A percentile compares a stretch with the other conserved stretches of the same genome.
These are phyloP conservation scores for Rhynchospora breviuscula DNA, from an alignment of 176 grass and related monocot species.

Conservation along the genomic window DNA sequence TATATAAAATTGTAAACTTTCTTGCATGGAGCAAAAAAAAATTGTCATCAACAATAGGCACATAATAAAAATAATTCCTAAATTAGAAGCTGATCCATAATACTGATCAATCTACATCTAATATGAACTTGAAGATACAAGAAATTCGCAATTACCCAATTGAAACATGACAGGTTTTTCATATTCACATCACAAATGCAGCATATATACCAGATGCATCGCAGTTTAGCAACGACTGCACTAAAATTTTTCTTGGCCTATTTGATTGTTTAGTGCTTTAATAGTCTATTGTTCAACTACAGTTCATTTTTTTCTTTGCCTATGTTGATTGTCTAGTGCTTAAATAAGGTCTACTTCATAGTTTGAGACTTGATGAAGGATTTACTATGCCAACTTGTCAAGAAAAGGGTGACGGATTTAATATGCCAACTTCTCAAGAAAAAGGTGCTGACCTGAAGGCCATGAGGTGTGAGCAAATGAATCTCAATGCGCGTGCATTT, in stretches of 20 bases:
- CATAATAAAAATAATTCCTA: not conserved
- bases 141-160: too few species aligned
- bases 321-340: not conserved
- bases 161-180: not conserved
- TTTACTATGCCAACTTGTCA: not conserved
- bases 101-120: not conserved
- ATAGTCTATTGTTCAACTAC: too few species aligned
- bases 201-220: not conserved
- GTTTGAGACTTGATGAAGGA: not conserved
- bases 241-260: too few species aligned
- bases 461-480: constrained; percentile 90
- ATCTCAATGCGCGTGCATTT: constrained; percentile 98
- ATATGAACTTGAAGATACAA: not conserved
- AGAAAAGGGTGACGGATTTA: not conserved
- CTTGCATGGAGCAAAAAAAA: not conserved
- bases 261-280: too few species aligned
- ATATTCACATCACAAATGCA: not conserved
- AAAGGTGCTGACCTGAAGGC: constrained; percentile 57
- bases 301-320: too few species aligned
- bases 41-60: not conserved
- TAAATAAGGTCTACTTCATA: not conserved
- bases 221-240: too few species aligned
- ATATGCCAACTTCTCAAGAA: not conserved
- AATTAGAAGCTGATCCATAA: not conserved
- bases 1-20: not conserved